These are phyloP conservation scores for Fraxinus floribunda DNA, from an alignment of 305 asterid genomes.

Conservation along the genomic window DNA sequence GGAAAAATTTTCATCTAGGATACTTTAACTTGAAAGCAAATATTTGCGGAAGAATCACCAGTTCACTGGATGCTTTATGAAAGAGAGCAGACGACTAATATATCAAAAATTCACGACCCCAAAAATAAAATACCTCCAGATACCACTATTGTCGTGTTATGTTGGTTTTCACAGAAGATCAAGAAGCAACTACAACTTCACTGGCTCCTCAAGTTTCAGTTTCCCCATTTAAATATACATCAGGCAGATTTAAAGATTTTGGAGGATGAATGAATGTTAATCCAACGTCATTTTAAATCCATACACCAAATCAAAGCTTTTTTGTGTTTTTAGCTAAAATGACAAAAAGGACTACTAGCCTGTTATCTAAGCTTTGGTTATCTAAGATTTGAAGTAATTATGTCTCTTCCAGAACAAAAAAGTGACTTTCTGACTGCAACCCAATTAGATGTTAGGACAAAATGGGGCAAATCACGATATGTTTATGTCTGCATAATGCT, in stretches of 20 bases:
- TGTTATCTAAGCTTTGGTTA: too few relatives aligned
- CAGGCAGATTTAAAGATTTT: not conserved
- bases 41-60: not conserved
- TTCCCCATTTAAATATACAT: not conserved
- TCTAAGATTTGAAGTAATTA: not conserved
- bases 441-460: not conserved
- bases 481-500: not conserved
- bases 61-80: not conserved
- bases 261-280: not conserved
- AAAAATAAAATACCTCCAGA: not conserved
- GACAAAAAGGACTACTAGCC: not conserved
- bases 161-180: not conserved
- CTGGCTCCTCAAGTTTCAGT: not conserved
- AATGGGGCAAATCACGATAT: not conserved
- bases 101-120: not conserved
- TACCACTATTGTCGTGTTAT: not conserved
- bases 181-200: not conserved
- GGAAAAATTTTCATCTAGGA: not conserved
- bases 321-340: not conserved
- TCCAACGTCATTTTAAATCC: not conserved
- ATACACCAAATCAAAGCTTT: not conserved
- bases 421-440: not conserved
- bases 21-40: not conserved
- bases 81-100: not conserved
- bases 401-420: not conserved